Percentiles rank a stretch among this genome's conserved stretches.
Evolutionary conservation across 208 protist genomes (phyloP).

Genomic region (Crithidia brevicula): DNA sequence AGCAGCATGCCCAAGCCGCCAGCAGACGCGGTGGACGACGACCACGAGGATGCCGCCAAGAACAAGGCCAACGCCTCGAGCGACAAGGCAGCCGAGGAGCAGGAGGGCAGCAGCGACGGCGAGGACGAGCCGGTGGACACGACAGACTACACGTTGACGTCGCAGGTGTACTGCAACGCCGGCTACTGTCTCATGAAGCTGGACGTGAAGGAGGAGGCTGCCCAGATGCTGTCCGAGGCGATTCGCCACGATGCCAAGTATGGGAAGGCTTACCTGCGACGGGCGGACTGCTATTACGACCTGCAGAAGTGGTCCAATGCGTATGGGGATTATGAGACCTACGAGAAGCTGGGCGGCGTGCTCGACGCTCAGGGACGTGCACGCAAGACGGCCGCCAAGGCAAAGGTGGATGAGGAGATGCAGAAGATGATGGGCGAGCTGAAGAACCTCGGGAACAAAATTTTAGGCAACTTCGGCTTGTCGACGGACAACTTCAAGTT

Average conservation of each 20-base stretch:
- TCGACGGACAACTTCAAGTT: slow-evolving; percentile 98
- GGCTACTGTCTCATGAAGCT: slow-evolving; percentile 79
- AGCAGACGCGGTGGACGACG: not conserved
- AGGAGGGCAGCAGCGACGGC: slow-evolving; percentile 12
- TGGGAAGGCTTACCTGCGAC: slow-evolving; percentile 82
- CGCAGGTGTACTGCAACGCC: slow-evolving; percentile 89
- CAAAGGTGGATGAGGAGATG: slow-evolving; percentile 92
- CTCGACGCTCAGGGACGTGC: slow-evolving; percentile 47
- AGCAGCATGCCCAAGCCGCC: slow-evolving; percentile 1
- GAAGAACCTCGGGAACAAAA: slow-evolving; percentile 96
- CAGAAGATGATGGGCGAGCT: slow-evolving; percentile 96
- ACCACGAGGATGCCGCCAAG: not conserved
- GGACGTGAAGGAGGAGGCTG: slow-evolving; percentile 73
- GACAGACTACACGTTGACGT: slow-evolving; percentile 81
- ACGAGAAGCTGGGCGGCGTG: slow-evolving; percentile 72
- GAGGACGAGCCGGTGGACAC: slow-evolving; percentile 34
- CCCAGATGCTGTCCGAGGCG: slow-evolving; percentile 80
- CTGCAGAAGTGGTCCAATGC: slow-evolving; percentile 86
- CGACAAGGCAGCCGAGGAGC: not conserved
- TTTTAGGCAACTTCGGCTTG: slow-evolving; percentile 96
- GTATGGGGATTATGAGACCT: slow-evolving; percentile 88
- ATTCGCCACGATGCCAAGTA: slow-evolving; percentile 84
- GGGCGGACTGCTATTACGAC: slow-evolving; percentile 90
- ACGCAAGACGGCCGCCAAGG: slow-evolving; percentile 72
- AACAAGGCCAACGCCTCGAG: not conserved